These are phyloP conservation scores for Trichoderma harzianum DNA, from an alignment of 2,329 filamentous ascomycete species.

Conservation along the genomic window DNA sequence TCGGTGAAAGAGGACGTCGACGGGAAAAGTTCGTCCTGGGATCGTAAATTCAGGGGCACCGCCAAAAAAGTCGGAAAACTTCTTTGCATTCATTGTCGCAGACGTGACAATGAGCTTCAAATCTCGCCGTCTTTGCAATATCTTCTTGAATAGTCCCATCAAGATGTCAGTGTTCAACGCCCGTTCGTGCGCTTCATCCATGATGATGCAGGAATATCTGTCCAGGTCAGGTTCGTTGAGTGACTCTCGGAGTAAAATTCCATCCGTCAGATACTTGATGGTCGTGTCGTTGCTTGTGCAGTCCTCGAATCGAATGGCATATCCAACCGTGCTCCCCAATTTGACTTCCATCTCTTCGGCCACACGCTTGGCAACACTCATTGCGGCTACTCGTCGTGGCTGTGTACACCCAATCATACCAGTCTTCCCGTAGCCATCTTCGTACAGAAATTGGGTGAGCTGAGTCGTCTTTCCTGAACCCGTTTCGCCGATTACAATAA, in stretches of 20 bases:
- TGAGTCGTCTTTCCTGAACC: slow-evolving; percentile 98
- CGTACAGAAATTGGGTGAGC: slow-evolving; percentile 90
- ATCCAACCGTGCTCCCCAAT: slow-evolving; percentile 83
- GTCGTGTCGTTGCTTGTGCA: slow-evolving; percentile 92
- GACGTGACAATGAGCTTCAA: slow-evolving; percentile 97
- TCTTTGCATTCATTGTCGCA: slow-evolving; percentile 96
- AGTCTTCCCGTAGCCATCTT: slow-evolving; percentile 84
- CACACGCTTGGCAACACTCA: slow-evolving; percentile 98
- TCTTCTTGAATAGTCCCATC: slow-evolving; percentile 97
- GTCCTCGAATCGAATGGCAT: slow-evolving; percentile 97
- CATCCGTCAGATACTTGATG: slow-evolving; percentile 99
- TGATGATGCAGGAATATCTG: slow-evolving; percentile 96
- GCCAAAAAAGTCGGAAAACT: slow-evolving; percentile 93
- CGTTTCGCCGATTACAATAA: slow-evolving; percentile 95
- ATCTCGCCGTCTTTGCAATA: slow-evolving; percentile 81
- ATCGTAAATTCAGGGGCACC: slow-evolving; percentile 96
- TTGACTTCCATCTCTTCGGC: slow-evolving; percentile 97
- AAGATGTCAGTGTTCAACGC: slow-evolving; percentile 95
- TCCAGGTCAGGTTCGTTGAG: slow-evolving; percentile 90
- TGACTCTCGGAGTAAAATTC: slow-evolving; percentile 88
- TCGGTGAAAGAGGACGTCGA: slow-evolving; percentile 92
- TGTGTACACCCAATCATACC: slow-evolving; percentile 97
- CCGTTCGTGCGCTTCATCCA: slow-evolving; percentile 98
- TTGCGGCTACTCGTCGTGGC: slow-evolving; percentile 91
- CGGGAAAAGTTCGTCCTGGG: slow-evolving; percentile 91